Base-by-base conservation (phyloP, 306 rosid species). In the Trifolium pratense region DNA sequence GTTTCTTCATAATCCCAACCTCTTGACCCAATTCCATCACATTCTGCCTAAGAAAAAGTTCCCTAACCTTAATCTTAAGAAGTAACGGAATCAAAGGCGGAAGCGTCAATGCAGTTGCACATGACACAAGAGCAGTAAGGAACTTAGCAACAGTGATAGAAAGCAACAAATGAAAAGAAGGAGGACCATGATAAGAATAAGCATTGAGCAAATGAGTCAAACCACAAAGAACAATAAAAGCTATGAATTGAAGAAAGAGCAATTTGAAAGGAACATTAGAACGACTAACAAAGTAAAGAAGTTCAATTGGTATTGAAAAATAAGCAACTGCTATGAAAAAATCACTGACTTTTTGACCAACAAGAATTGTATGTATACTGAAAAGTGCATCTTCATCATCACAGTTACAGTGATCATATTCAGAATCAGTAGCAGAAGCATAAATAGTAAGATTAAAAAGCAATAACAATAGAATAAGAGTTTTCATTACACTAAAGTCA, bases 181-280 rank as follows among this genome's bases (percentile, higher is more conserved):
- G 90, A 14, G 82, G 91, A 2, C 91, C 88, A 31, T 89, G 79
- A 46, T 85, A 91, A 16, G 97, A 86, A 88, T 89, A 91, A 2
- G 92, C 97, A 66, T 89, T 93, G 64, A 93, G 93, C 18, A 93
- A 80, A 83, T 93, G 97, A 32, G 98, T 91, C 82, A 87, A 46
- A 1, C 98, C 98, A 79, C 98, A 93, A 0, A 93, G 86, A 25
- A 93, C 96, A 67, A 91, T 91, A 82, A 93, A 89, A 65, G 97
- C 89, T 16, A 89, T 91, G 71, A 93, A 93, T 68, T 89, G 64
- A 67, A 91, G 85, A 45, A 93, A 92, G 14, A 91, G 87, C 91
- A 96, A 82, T 78, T 93, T 93, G 88, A 93, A 93, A 17, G 98
- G 98, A 17, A 93, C 84, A 42, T 93, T 91, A 15, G 98, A 89